A percentile compares a stretch with the other conserved stretches of the same genome.
Conservation (phyloP, 1,284 basidiomycete species). For the Leccinum solheimii region DNA sequence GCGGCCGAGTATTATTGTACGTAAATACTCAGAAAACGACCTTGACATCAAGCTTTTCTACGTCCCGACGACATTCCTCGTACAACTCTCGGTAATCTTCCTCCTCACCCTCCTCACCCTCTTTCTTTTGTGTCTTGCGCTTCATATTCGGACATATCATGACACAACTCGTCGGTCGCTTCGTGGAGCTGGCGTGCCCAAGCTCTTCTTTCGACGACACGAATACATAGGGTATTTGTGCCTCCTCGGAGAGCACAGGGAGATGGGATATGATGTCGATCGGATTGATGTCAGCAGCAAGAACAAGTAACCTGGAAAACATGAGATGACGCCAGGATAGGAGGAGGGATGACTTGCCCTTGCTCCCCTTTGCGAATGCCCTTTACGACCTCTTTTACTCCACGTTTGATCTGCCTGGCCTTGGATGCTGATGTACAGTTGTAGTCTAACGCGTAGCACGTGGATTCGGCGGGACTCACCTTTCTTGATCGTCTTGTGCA, state of each 20-base stretch:
- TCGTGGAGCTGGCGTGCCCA: slow-evolving; percentile 93
- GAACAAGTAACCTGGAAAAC: slow-evolving; percentile 71
- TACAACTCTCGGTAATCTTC: slow-evolving; percentile 85
- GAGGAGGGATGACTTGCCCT: slow-evolving; percentile 56
- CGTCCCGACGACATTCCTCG: slow-evolving; percentile 83
- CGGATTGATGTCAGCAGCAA: slow-evolving; percentile 97
- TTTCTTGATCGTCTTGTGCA: slow-evolving; percentile 92
- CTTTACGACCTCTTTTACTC: slow-evolving; percentile 97
- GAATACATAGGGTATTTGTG: slow-evolving; percentile 90
- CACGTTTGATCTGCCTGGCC: slow-evolving; percentile 88
- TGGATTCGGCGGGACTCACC: slow-evolving; percentile 45
- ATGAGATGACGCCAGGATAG: slow-evolving; percentile 3
- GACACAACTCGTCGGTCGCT: slow-evolving; percentile 97
- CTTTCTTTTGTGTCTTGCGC: slow-evolving; percentile 66
- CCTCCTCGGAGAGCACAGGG: slow-evolving; percentile 93
- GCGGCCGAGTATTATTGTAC: not conserved
- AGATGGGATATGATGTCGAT: slow-evolving; percentile 98
- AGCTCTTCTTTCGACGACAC: slow-evolving; percentile 91
- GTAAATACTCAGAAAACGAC: slow-evolving; percentile 55
- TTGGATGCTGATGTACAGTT: slow-evolving; percentile 68
- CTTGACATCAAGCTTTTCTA: slow-evolving; percentile 75
- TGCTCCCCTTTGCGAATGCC: slow-evolving; percentile 94
- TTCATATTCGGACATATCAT: slow-evolving; percentile 87
- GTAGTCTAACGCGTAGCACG: not conserved
- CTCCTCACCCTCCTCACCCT: slow-evolving; percentile 59